Conservation (phyloP, 495 filamentous ascomycete genomes). For the Podospora bellae-mahoneyi region DNA sequence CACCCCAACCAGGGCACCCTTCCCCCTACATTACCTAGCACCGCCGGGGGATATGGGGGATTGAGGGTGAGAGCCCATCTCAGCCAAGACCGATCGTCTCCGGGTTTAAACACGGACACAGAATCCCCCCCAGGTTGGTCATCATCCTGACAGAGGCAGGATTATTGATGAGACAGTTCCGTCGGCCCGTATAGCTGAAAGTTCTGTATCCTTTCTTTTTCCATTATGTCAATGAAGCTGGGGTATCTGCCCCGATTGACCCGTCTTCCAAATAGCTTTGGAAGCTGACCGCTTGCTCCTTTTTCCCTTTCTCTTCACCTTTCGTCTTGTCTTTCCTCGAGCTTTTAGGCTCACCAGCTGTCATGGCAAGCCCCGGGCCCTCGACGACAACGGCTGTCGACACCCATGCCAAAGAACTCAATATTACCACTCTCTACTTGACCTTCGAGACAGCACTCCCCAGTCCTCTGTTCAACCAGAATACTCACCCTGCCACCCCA, state of each 20-base stretch:
- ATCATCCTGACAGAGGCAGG: neutral
- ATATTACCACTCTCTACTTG: neutral
- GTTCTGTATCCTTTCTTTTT: neutral
- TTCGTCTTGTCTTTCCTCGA: neutral
- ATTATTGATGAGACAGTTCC: neutral
- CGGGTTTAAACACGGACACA: slow-evolving; percentile 2
- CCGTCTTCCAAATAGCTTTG: neutral
- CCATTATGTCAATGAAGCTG: neutral
- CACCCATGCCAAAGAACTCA: neutral
- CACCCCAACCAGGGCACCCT: neutral
- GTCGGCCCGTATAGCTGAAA: neutral
- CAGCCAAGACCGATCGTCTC: slow-evolving; percentile 11
- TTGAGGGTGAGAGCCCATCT: neutral
- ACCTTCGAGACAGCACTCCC: slow-evolving; percentile 53
- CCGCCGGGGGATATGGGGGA: neutral
- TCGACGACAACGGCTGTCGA: neutral
- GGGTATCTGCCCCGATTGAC: too few species aligned
- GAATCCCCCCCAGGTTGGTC: too few species aligned
- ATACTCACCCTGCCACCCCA: slow-evolving; percentile 26
- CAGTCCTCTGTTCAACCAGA: slow-evolving; percentile 17
- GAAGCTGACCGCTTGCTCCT: neutral
- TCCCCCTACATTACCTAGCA: neutral
- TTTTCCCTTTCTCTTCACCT: neutral
- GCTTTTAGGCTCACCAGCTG: neutral
- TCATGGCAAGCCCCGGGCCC: neutral